Evolutionary conservation across 257 asterid species (phyloP), one percentile per base, ranked within the genome.

Genomic region (Petunia axillaris): DNA sequence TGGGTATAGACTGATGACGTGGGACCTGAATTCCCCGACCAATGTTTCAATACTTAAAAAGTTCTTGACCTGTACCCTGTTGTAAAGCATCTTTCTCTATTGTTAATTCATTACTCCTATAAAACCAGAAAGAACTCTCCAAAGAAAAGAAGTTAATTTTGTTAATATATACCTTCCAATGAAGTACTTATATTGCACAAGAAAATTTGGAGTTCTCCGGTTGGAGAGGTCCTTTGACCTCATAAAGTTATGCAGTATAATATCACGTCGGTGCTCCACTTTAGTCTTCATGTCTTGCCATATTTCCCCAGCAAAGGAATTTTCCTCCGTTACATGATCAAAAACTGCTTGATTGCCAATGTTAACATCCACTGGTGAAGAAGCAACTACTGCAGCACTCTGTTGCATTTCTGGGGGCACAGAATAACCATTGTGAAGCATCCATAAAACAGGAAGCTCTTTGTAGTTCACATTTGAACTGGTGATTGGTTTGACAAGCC

Each of bases 391-490:
- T 50, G 88, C 82, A 85, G 81, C 80, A 76, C 80, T 85, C 70
- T 81, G 87, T 75, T 81, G 94, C 94, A 93, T 89, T 77, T 93
- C 94, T 10, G 66, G 81, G 76, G 99, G 99, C 76, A 95, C 85
- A 5, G 91, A 90, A 76, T 92, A 92, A 55, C 98, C 97, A 86
- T 95, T 93, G 79, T 90, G 91, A 80, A 90, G 85, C 93, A 93
- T 91, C 99, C 99, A 95, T 82, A 95, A 82, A 64, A 95, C 81
- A 14, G 98, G 97, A 80, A 95, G 93, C 87, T 92, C 98, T 64
- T 89, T 89, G 80, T 83, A 89, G 48, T 88, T 86, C 82, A 87
- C 73, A 80, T 71, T 87, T 6, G 93, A 89, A 84, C 85, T 90
- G 37, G 91, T 77, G 81, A 83, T 88, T 44, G 89, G 92, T 81